Evolutionary conservation across 306 rosid species (phyloP).

Genomic region (Abrus precatorius): DNA sequence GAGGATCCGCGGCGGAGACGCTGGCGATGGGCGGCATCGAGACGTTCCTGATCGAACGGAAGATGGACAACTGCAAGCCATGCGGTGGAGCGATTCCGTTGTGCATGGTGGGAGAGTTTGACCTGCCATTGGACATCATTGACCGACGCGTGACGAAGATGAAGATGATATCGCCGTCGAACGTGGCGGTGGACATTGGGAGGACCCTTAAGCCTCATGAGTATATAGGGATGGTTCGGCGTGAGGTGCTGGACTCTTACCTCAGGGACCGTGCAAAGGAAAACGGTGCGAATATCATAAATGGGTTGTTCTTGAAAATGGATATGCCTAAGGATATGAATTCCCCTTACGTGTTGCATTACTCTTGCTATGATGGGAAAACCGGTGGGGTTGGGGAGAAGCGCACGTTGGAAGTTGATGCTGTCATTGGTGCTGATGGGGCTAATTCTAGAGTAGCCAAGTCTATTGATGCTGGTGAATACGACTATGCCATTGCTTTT

Average conservation of each 20-base stretch:
- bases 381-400: conserved; percentile 79
- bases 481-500: conserved; percentile 96
- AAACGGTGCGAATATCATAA: conserved; percentile 82
- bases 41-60: conserved; percentile 86
- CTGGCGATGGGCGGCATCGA: conserved; percentile 85
- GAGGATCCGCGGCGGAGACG: conserved; percentile 87
- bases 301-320: conserved; percentile 90
- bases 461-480: conserved; percentile 90
- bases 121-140: conserved; percentile 83
- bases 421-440: conserved; percentile 97
- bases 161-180: conserved; percentile 99
- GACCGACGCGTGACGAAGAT: conserved; percentile 96
- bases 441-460: conserved; percentile 97
- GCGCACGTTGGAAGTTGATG: conserved; percentile 84
- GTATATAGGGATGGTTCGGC: conserved; percentile 95
- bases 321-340: conserved; percentile 66
- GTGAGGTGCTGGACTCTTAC: conserved; percentile 87
- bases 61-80: conserved; percentile 95
- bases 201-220: conserved; percentile 89
- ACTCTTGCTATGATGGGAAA: conserved; percentile 73
- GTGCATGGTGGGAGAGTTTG: conserved; percentile 97
- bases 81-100: conserved; percentile 99
- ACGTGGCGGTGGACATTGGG: conserved; percentile 95
- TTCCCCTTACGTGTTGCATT: conserved; percentile 84
- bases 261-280: conserved; percentile 76